Conservation (phyloP, 495 filamentous ascomycete genomes). For the Annulohypoxylon bovei region DNA sequence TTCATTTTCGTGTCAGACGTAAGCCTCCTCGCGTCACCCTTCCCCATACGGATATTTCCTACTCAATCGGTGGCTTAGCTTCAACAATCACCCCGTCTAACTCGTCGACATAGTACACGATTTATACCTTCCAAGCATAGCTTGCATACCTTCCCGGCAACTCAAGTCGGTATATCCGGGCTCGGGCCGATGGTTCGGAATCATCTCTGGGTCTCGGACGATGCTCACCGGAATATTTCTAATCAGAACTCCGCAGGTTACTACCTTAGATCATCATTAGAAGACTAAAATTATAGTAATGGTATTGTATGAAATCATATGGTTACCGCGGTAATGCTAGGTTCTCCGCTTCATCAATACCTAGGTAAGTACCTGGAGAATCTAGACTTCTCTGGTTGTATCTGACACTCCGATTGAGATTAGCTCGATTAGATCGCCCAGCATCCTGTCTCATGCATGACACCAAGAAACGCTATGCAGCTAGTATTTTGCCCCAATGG, state of each 20-base stretch:
- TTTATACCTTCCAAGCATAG: background rate
- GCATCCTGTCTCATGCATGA: background rate
- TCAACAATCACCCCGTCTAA: conserved; percentile 29
- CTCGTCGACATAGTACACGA: conserved; percentile 19
- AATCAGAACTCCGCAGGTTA: conserved; percentile 10
- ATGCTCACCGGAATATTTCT: background rate
- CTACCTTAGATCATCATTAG: conserved; percentile 20
- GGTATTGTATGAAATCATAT: background rate
- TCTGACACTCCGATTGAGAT: background rate
- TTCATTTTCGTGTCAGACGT: background rate
- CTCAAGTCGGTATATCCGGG: background rate
- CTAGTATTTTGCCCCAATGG: background rate
- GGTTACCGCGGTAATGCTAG: background rate
- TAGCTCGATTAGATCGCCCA: background rate
- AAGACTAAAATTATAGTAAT: conserved; percentile 1
- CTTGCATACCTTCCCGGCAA: background rate
- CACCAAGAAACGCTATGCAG: background rate
- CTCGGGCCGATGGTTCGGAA: conserved; percentile 4
- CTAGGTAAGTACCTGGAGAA: background rate
- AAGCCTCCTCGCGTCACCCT: background rate
- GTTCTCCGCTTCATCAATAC: background rate
- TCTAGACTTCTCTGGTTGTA: background rate
- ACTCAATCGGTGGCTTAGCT: conserved; percentile 8
- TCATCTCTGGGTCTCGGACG: background rate
- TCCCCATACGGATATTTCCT: conserved; percentile 22